Evolutionary conservation across 768 basidiomycete genomes (phyloP).

Genomic region (Chiua virens): DNA sequence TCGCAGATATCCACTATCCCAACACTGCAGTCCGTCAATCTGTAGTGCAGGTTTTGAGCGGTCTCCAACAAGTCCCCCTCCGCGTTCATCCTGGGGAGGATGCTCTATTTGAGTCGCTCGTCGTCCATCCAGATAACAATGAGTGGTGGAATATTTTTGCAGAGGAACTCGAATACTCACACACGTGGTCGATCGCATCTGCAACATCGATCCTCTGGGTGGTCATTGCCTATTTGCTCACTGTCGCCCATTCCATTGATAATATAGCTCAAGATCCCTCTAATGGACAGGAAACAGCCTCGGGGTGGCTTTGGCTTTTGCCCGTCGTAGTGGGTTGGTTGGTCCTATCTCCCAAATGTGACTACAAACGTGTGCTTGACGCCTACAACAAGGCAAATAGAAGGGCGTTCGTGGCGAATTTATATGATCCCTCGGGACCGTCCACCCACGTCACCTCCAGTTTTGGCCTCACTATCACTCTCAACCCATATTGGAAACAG

Average conservation of each 20-base stretch:
- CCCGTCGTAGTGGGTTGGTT: slow-evolving; percentile 43
- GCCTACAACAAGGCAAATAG: slow-evolving; percentile 17
- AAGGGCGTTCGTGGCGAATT: background rate
- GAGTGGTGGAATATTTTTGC: slow-evolving; percentile 40
- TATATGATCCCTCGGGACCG: background rate
- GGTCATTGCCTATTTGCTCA: slow-evolving; percentile 38
- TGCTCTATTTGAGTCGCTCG: slow-evolving; percentile 38
- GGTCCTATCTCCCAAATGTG: slow-evolving; percentile 41
- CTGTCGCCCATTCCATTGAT: slow-evolving; percentile 15
- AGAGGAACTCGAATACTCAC: slow-evolving; percentile 35
- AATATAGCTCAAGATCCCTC: slow-evolving; percentile 20
- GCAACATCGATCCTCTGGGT: slow-evolving; percentile 44
- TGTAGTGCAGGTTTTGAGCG: slow-evolving; percentile 36
- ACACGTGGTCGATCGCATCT: slow-evolving; percentile 42
- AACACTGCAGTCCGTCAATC: background rate
- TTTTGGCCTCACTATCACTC: slow-evolving; percentile 17
- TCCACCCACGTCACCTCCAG: background rate
- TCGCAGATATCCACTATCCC: slow-evolving; percentile 32
- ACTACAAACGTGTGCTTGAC: slow-evolving; percentile 29
- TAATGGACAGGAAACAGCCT: slow-evolving; percentile 39
- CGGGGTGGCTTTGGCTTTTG: slow-evolving; percentile 45
- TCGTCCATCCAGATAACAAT: slow-evolving; percentile 43
- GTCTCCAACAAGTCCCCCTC: slow-evolving; percentile 45
- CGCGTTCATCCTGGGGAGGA: slow-evolving; percentile 26
- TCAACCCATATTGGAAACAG: background rate